Conservation (phyloP, 139 green algal species). For the Yamagishiella unicocca region DNA sequence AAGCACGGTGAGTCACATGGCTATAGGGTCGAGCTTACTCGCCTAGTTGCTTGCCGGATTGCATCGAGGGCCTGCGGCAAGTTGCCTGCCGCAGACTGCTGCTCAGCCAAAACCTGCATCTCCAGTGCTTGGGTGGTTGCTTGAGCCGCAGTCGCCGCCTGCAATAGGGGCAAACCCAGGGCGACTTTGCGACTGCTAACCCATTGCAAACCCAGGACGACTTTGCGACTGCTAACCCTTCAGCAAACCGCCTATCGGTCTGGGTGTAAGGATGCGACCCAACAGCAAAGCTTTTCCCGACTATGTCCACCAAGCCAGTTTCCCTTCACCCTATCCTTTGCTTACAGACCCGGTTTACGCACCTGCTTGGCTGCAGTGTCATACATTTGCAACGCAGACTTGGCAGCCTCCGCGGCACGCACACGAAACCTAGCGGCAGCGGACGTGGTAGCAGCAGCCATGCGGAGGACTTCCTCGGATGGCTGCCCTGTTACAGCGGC, state of each 20-base stretch:
- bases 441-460: constrained; percentile 30
- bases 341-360: too few species aligned
- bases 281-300: too few species aligned
- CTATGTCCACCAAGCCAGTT: too few species aligned
- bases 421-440: constrained; percentile 30
- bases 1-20: too few species aligned
- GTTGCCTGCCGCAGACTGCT: constrained; percentile 30
- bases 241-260: too few species aligned
- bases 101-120: constrained; percentile 25
- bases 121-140: constrained; percentile 22
- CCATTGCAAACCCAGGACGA: too few species aligned
- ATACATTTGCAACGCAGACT: constrained; percentile 30
- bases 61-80: constrained; percentile 35
- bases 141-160: constrained; percentile 17
- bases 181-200: too few species aligned
- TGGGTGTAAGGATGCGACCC: too few species aligned
- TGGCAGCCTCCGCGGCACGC: constrained; percentile 13
- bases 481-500: background rate
- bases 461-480: constrained; percentile 25
- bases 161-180: too few species aligned
- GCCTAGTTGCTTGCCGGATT: constrained; percentile 34
- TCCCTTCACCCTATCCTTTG: too few species aligned
- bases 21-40: too few species aligned
- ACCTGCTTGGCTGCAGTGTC: constrained; percentile 44
- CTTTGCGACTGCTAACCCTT: too few species aligned